Conservation (phyloP, 805 yeast genomes). For the Kluyveromyces aestuarii region DNA sequence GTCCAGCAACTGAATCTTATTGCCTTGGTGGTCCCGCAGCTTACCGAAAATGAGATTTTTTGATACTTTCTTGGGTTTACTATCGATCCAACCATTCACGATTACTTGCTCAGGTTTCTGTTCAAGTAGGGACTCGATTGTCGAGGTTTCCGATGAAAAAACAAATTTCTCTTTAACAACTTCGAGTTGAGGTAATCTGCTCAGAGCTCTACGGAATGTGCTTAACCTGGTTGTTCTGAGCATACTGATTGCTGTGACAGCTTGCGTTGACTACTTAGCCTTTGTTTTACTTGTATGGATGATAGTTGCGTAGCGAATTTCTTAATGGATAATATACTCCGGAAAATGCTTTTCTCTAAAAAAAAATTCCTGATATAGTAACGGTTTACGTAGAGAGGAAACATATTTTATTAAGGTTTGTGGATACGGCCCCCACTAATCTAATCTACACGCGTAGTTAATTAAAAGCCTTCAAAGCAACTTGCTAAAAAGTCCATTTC, state of each 20-base stretch:
- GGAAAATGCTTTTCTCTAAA: too few species aligned
- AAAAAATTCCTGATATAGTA: too few species aligned
- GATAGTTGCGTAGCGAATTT: neutral
- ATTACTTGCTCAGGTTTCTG: slow-evolving; percentile 28
- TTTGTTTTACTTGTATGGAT: neutral
- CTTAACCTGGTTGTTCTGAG: slow-evolving; percentile 2
- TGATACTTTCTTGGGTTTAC: slow-evolving; percentile 62
- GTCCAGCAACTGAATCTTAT: slow-evolving; percentile 49
- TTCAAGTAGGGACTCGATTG: slow-evolving; percentile 7
- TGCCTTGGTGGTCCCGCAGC: slow-evolving; percentile 67
- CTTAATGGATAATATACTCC: too few species aligned
- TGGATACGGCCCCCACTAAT: too few species aligned
- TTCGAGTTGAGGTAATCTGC: slow-evolving; percentile 9
- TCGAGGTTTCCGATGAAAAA: slow-evolving; percentile 7
- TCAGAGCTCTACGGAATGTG: slow-evolving; percentile 4
- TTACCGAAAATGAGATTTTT: slow-evolving; percentile 60
- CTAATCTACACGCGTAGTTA: too few species aligned
- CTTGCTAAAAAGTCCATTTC: slow-evolving; percentile 12
- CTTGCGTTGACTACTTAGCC: neutral
- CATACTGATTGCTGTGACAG: neutral
- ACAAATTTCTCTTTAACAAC: slow-evolving; percentile 10
- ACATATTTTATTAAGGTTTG: too few species aligned
- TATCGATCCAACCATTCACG: slow-evolving; percentile 78
- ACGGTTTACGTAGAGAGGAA: too few species aligned
- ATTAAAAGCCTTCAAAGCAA: too few species aligned